Evolutionary conservation across 371 early-diverging fungal species (phyloP).

Genomic region (Syncephalastrum monosporum): DNA sequence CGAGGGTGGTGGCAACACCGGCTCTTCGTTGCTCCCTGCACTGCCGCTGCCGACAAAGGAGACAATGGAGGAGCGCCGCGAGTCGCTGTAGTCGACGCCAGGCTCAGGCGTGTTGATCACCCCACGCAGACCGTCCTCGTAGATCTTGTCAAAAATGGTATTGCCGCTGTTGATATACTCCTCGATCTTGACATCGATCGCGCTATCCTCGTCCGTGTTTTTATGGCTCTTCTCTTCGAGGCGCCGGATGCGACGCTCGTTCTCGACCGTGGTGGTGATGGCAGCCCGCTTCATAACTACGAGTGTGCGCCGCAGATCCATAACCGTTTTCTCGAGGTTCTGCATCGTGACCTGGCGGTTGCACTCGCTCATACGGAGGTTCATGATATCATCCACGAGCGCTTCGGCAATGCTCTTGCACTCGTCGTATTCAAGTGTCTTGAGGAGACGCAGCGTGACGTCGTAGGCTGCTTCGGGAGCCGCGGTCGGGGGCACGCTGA

Average conservation of each 20-base stretch:
- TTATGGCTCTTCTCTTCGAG: conserved; percentile 42
- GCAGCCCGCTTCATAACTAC: conserved; percentile 83
- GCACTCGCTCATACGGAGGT: conserved; percentile 62
- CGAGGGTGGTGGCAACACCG: conserved; percentile 4
- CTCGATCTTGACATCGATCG: conserved; percentile 40
- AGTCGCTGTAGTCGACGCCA: conserved; percentile 5
- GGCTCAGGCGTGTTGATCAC: conserved; percentile 41
- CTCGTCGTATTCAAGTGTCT: conserved; percentile 69
- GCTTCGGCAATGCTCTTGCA: conserved; percentile 68
- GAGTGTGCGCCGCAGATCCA: conserved; percentile 71
- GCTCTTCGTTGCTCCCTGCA: conserved; percentile 15
- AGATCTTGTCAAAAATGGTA: conserved; percentile 62
- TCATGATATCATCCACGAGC: conserved; percentile 78
- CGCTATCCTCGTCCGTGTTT: conserved; percentile 14
- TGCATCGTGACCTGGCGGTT: conserved; percentile 61
- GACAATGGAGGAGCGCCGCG: conserved; percentile 24
- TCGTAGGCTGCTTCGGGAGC: conserved; percentile 64
- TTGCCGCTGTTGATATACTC: conserved; percentile 50
- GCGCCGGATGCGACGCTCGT: conserved; percentile 74
- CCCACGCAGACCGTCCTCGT: conserved; percentile 57
- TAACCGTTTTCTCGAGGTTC: conserved; percentile 68
- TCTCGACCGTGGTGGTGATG: conserved; percentile 72
- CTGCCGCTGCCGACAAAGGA: conserved; percentile 15
- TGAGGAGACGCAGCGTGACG: conserved; percentile 63
- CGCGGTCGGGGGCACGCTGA: conserved; percentile 50